A percentile compares a stretch with the other conserved stretches of the same genome.
Evolutionary conservation across 352 stramenopile species (phyloP).

Genomic region (Pythium phragmiticola): DNA sequence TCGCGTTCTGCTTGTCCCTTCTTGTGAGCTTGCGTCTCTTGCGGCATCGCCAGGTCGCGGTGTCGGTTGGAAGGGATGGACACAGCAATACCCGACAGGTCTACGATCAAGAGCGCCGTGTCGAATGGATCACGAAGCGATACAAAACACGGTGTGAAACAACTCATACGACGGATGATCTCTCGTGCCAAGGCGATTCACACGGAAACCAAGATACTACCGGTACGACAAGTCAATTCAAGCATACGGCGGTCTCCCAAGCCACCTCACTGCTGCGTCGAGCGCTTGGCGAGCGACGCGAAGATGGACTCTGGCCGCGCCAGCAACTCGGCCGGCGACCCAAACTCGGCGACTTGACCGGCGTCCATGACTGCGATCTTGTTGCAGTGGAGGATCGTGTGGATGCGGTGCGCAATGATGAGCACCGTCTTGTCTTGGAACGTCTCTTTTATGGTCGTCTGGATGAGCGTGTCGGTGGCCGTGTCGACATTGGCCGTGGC

Average conservation of each 20-base stretch:
- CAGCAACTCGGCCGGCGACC: constrained; percentile 73
- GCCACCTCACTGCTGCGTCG: not conserved
- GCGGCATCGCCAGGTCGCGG: no score
- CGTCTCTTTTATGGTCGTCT: constrained; percentile 41
- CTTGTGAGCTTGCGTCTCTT: no score
- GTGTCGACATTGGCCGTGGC: constrained; percentile 73
- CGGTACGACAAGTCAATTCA: no score
- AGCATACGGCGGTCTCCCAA: no score
- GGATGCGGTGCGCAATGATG: constrained; percentile 94
- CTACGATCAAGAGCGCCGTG: no score
- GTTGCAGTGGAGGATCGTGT: constrained; percentile 93
- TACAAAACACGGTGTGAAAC: no score
- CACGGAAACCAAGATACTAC: not conserved
- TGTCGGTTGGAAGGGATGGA: no score
- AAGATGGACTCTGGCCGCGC: constrained; percentile 57
- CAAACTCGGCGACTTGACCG: constrained; percentile 82
- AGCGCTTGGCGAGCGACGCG: constrained; percentile 32
- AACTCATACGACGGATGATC: no score
- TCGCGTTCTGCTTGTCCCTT: no score
- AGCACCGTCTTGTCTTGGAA: constrained; percentile 90
- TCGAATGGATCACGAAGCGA: no score
- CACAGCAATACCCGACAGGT: no score
- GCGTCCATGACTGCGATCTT: constrained; percentile 88
- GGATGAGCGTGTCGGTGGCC: constrained; percentile 82
- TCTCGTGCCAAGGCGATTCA: not conserved